Evolutionary conservation across 768 basidiomycete species (phyloP).

Genomic region (Boletus pseudo-olivaceus): DNA sequence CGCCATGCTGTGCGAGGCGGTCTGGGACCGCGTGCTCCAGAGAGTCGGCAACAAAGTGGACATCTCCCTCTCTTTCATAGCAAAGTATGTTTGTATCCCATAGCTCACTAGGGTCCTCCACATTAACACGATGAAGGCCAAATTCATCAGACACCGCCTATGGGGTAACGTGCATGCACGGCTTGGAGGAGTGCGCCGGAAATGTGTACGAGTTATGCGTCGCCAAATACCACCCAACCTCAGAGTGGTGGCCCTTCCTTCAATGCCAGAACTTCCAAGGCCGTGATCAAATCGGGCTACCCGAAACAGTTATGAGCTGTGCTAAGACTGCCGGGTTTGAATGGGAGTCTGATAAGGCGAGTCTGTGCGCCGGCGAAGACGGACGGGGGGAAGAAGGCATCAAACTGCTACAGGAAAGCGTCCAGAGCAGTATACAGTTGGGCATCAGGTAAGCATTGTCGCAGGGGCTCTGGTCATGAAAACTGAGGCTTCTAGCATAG

Average conservation of each 20-base stretch:
- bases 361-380: slow-evolving; percentile 56
- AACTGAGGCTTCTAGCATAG: slow-evolving; percentile 32
- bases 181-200: slow-evolving; percentile 76
- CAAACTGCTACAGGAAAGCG: slow-evolving; percentile 59
- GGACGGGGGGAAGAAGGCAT: slow-evolving; percentile 63
- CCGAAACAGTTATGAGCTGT: slow-evolving; percentile 63
- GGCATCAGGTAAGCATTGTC: slow-evolving; percentile 53
- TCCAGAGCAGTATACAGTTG: slow-evolving; percentile 39
- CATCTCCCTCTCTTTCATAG: slow-evolving; percentile 70
- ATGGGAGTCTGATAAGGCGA: slow-evolving; percentile 60
- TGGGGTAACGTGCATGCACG: slow-evolving; percentile 83
- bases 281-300: slow-evolving; percentile 57
- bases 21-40: slow-evolving; percentile 69
- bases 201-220: slow-evolving; percentile 89
- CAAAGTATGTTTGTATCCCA: slow-evolving; percentile 47
- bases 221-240: slow-evolving; percentile 49
- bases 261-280: slow-evolving; percentile 75
- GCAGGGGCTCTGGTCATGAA: background rate
- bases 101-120: background rate
- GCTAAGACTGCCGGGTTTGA: slow-evolving; percentile 60
- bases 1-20: slow-evolving; percentile 73
- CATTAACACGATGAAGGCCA: slow-evolving; percentile 39
- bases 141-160: slow-evolving; percentile 65
- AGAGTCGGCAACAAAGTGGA: slow-evolving; percentile 63
- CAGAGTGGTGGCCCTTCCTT: slow-evolving; percentile 81